These are phyloP conservation scores for Amaranthus tricolor DNA, from an alignment of 179 eudicot species.

Conservation along the genomic window DNA sequence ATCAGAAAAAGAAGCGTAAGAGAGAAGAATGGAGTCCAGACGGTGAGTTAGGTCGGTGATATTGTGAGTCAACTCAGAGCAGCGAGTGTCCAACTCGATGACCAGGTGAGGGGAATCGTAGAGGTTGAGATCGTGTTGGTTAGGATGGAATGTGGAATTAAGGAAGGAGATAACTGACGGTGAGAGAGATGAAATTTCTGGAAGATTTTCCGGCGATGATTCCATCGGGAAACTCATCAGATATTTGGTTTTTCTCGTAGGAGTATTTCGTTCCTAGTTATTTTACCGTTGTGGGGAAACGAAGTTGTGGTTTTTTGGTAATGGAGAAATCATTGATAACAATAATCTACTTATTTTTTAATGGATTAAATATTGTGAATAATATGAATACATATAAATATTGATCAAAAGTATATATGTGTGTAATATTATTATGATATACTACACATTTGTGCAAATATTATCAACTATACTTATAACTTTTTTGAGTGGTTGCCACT, in stretches of 20 bases:
- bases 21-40: constrained; percentile 38
- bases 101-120: constrained; percentile 40
- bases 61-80: constrained; percentile 42
- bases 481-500: no score
- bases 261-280: not conserved
- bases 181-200: constrained; percentile 50
- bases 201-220: constrained; percentile 36
- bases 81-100: constrained; percentile 52
- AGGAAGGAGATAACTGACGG: constrained; percentile 49
- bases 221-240: constrained; percentile 8
- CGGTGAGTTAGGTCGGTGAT: constrained; percentile 52
- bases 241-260: not conserved
- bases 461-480: no score
- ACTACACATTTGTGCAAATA: no score
- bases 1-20: constrained; percentile 54
- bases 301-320: no score
- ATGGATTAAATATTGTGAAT: no score
- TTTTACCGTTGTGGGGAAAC: not conserved
- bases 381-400: no score
- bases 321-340: no score
- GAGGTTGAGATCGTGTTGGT: constrained; percentile 42
- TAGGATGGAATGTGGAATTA: constrained; percentile 43
- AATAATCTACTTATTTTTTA: no score
- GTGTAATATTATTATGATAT: no score
- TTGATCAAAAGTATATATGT: no score